Evolutionary conservation across 805 yeast genomes (phyloP), one percentile per base, ranked within the genome.

Genomic region (Ogataea minuta): DNA sequence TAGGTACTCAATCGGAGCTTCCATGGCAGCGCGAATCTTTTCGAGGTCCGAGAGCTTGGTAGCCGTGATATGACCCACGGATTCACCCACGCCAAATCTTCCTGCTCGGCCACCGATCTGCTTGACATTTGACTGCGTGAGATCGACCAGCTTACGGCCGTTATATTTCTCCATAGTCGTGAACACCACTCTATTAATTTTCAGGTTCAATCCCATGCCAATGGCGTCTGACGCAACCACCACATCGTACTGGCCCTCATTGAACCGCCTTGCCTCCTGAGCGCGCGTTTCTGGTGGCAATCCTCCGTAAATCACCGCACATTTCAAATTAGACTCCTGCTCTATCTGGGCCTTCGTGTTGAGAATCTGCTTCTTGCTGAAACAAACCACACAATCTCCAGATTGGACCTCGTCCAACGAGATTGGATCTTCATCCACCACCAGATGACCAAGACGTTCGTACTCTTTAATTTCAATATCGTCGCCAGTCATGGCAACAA

Each of bases 61-160:
- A 0, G 89, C 78, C 0, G 83, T 71, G 1, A 84, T 80, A 49
- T 68, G 67, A 0, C 82, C 82, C 23, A 61, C 54, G 10, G 55
- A 48, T 12, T 49, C 54, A 19, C 61, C 62, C 24, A 59, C 52
- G 12, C 67, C 67, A 46, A 67, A 93, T 45, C 99, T 66, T 2
- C 99, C 99, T 0, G 99, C 99, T 46, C 99, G 71, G 1, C 99
- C 99, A 4, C 93, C 97, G 45, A 93, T 91, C 59, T 93, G 99
- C 59, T 89, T 90, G 20, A 83, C 73, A 40, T 81, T 79, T 0
- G 96, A 83, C 4, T 73, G 63, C 0, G 84, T 67, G 21, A 93
- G 59, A 1, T 57, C 57, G 7, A 60, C 62, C 43, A 68, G 63
- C 11, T 59, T 62, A 10, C 53, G 56, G 5, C 97, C 97, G 56